Conservation (phyloP, 768 basidiomycete genomes). For the Xerocomus spinulosus region DNA sequence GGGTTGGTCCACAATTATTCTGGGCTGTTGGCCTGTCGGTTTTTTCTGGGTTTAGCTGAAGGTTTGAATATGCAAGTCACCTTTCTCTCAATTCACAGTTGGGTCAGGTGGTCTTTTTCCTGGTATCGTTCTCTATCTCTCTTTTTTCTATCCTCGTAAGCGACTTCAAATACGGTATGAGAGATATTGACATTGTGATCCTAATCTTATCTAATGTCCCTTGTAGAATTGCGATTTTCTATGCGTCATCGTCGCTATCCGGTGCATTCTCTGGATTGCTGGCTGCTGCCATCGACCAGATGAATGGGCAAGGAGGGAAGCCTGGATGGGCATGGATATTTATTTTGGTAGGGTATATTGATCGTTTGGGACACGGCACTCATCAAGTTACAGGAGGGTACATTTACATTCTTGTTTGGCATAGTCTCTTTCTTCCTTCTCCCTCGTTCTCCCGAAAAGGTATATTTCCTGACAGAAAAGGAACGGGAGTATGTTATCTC, state of each 20-base stretch:
- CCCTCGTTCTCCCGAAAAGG: conserved; percentile 39
- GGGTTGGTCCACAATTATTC: conserved; percentile 46
- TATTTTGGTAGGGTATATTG: conserved; percentile 35
- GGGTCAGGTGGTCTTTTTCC: conserved; percentile 51
- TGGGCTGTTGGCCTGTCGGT: conserved; percentile 51
- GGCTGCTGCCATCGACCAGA: conserved; percentile 52
- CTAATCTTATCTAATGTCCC: not conserved
- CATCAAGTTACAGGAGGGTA: conserved; percentile 42
- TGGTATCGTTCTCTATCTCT: conserved; percentile 55
- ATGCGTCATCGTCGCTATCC: conserved; percentile 45
- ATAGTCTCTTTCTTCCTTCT: conserved; percentile 45
- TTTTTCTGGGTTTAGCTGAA: conserved; percentile 54
- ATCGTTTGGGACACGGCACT: not conserved
- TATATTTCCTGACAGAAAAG: conserved; percentile 47
- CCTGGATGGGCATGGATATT: conserved; percentile 64
- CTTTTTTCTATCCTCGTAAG: conserved; percentile 40
- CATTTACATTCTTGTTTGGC: conserved; percentile 59
- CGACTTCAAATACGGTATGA: conserved; percentile 23
- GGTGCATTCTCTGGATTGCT: conserved; percentile 64
- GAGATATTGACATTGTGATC: not conserved
- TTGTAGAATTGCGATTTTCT: conserved; percentile 36
- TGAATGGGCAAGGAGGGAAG: conserved; percentile 48
- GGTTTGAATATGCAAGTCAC: conserved; percentile 31
- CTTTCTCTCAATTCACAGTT: conserved; percentile 2
- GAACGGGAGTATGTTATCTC: conserved; percentile 46